Percentiles rank a stretch among this genome's conserved stretches.
These are phyloP conservation scores for Argentina anserina DNA, from an alignment of 306 rosid species.

Conservation along the genomic window DNA sequence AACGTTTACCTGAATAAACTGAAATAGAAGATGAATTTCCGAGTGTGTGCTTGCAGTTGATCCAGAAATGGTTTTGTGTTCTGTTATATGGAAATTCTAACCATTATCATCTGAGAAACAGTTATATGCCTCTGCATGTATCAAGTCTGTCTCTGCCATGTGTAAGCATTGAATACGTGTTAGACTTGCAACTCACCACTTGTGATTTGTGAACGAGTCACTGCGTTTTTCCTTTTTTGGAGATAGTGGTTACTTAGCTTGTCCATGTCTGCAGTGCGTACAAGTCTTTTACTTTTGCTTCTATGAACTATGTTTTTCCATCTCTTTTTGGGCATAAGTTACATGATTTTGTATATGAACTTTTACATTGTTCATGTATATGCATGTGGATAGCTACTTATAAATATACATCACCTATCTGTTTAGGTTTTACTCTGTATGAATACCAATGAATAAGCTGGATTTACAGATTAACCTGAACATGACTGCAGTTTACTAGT, in stretches of 20 bases:
- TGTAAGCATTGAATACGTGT: constrained; percentile 28
- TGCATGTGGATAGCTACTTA: neutral
- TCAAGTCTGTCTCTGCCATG: constrained; percentile 35
- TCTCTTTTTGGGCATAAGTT: neutral
- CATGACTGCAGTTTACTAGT: neutral
- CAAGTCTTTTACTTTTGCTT: no score
- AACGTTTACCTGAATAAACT: neutral
- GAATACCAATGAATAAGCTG: neutral
- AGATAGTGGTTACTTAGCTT: neutral
- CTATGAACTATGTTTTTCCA: no score
- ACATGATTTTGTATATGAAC: no score
- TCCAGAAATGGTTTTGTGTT: constrained; percentile 15
- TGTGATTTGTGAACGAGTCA: constrained; percentile 19
- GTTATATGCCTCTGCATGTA: constrained; percentile 21
- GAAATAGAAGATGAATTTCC: constrained; percentile 25
- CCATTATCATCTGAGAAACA: constrained; percentile 15
- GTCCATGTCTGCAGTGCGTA: no score
- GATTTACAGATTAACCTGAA: neutral
- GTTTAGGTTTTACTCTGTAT: neutral
- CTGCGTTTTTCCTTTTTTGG: neutral
- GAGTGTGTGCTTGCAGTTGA: constrained; percentile 23
- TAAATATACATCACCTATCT: neutral
- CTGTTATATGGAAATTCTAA: constrained; percentile 2
- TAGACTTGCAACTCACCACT: constrained; percentile 21
- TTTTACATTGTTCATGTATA: no score